Evolutionary conservation across 257 asterid genomes (phyloP), one percentile per base, ranked within the genome.

Genomic region (Nicotiana paniculata): DNA sequence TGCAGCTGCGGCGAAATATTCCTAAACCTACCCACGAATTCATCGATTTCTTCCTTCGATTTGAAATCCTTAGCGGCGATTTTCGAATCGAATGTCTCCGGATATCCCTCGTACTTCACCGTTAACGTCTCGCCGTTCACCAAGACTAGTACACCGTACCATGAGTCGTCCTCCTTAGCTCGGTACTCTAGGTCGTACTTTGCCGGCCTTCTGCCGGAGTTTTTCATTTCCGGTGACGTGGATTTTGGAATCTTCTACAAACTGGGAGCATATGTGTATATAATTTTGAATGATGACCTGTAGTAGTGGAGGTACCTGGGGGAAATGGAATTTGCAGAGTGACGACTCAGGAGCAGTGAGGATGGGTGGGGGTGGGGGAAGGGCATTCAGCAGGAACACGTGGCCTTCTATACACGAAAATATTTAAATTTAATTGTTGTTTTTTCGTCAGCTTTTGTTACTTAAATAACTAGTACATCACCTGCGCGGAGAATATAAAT

Each of bases 161-260:
- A 91, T 51, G 92, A 89, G 54, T 88, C 94, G 84, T 91, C 92
- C 24, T 86, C 94, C 7, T 10, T 35, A 32, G 83, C 66, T 33
- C 88, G 84, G 89, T 78, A 87, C 88, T 91, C 94, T 5, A 88
- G 66, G 53, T 75, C 63, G 80, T 75, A 75, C 46, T 51, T 75
- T 8, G 28, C 9, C 46, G 63, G 46, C 2, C 2, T 15, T 7
- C 61, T 4, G 80, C 9, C 63, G 63, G 80, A 3, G 4, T 51
- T 51, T 26, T 51, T 26, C 80, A 75, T 75, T 51, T 24, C 63
- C 46, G 63, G 46, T 5, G 28, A 17, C 24, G 24, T 48, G 24
- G 1, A 5, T 39, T 21, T 17, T n/a, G 12, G n/a, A 21, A 70
- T 46, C n/a, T 46, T 72, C 78, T 72, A 2, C 59, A 70, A 43